Evolutionary conservation across 345 rosid genomes (phyloP).

Genomic region (Citrus glauca): DNA sequence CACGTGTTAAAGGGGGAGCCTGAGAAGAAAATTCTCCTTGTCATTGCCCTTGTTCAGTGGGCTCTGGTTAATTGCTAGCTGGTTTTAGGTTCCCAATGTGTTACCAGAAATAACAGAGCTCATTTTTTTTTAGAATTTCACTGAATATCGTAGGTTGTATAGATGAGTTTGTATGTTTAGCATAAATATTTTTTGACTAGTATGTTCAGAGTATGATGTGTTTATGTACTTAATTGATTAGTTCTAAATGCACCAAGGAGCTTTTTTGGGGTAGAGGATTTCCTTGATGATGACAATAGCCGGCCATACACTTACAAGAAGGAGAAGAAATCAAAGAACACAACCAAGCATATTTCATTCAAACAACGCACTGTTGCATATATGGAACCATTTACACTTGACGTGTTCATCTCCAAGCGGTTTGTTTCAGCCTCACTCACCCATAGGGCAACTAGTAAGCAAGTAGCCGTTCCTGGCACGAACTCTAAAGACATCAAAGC

Average conservation of each 20-base stretch:
- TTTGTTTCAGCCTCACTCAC: conserved; percentile 90
- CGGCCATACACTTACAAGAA: conserved; percentile 86
- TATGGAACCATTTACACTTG: conserved; percentile 91
- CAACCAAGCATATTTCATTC: conserved; percentile 75
- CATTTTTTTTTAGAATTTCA: neutral
- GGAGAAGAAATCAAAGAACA: conserved; percentile 78
- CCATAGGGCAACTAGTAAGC: conserved; percentile 84
- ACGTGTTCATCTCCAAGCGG: conserved; percentile 85
- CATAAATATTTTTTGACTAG: too few species aligned
- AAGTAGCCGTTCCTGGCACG: conserved; percentile 94
- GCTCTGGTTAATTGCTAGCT: neutral
- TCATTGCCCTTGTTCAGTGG: neutral
- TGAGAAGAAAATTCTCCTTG: neutral
- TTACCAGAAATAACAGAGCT: neutral
- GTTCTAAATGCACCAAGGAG: conserved; percentile 66
- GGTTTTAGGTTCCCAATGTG: neutral
- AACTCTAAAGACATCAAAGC: conserved; percentile 96
- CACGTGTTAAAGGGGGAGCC: neutral
- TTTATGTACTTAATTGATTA: neutral
- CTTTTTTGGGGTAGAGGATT: conserved; percentile 96
- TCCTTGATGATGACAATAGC: conserved; percentile 80
- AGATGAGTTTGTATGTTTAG: too few species aligned
- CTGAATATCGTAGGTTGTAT: too few species aligned
- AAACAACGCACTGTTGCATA: conserved; percentile 74
- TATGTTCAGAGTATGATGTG: neutral